phyloP scores from a whole-genome alignment of 75 land plant genomes.

The Selaginella moellendorffii region DNA sequence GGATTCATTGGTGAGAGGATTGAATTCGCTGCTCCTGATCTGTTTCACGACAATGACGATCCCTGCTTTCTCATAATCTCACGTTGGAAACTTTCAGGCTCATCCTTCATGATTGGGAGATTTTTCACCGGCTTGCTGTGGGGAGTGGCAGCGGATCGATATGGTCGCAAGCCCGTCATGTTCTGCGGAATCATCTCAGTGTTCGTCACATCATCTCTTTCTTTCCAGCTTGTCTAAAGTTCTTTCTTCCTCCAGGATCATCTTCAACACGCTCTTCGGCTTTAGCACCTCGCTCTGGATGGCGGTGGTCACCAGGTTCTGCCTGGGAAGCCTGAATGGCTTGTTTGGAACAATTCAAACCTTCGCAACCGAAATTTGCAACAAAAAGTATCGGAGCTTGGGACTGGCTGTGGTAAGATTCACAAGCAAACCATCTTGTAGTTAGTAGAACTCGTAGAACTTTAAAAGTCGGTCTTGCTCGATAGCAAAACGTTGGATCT shows the following conservation, averaged over 20 bases:
- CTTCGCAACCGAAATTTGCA: slow-evolving; percentile 26
- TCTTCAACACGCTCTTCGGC: slow-evolving; percentile 62
- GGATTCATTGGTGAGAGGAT: slow-evolving; percentile 39
- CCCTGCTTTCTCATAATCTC: not conserved
- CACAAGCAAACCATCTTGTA: not conserved
- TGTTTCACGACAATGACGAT: too few species aligned
- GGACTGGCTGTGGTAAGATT: slow-evolving; percentile 26
- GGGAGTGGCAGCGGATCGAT: slow-evolving; percentile 51
- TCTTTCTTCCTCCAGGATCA: not conserved
- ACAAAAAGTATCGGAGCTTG: slow-evolving; percentile 14
- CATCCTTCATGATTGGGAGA: slow-evolving; percentile 58
- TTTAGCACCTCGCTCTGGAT: slow-evolving; percentile 58
- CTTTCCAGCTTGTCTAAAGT: not conserved
- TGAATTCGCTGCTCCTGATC: not conserved
- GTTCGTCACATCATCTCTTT: slow-evolving; percentile 22
- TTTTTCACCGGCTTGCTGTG: slow-evolving; percentile 39
- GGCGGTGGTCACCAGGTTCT: slow-evolving; percentile 53
- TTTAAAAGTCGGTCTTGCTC: too few species aligned
- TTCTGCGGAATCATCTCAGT: slow-evolving; percentile 28
- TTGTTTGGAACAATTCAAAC: slow-evolving; percentile 17
- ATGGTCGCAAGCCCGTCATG: slow-evolving; percentile 57
- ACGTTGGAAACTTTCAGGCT: slow-evolving; percentile 21
- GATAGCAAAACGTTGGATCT: too few species aligned
- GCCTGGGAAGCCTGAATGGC: slow-evolving; percentile 64
- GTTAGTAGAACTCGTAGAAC: too few species aligned